A percentile compares a stretch with the other conserved stretches of the same genome.
phyloP scores from a whole-genome alignment of 1,284 basidiomycete species.

The Ganoderma multipileum region DNA sequence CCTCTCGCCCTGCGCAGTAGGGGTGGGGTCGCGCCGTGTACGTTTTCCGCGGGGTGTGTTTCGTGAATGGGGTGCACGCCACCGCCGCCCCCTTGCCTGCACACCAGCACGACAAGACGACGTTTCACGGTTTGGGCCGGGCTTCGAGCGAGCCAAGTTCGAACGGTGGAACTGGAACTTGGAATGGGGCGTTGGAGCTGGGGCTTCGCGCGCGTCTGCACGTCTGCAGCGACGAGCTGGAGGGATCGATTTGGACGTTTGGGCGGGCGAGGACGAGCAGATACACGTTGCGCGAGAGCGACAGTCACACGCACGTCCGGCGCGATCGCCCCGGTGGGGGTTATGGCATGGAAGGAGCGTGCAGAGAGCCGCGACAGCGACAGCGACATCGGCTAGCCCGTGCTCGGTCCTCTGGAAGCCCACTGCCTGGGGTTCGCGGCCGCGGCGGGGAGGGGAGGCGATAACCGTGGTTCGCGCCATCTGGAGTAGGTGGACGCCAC shows the following conservation, averaged over 20 bases:
- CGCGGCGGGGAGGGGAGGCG: slow-evolving; percentile 2
- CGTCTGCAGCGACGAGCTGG: not conserved
- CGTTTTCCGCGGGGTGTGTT: slow-evolving; percentile 12
- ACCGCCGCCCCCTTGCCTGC: slow-evolving; percentile 23
- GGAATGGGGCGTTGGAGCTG: not conserved
- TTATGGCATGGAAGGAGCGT: slow-evolving; percentile 5
- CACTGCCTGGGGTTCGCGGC: not conserved
- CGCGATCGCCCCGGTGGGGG: not conserved
- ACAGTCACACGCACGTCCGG: not conserved
- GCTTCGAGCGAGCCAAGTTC: not conserved
- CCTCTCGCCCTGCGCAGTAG: not conserved
- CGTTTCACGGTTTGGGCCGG: not conserved
- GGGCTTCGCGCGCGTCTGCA: not conserved
- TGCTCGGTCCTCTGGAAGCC: not conserved
- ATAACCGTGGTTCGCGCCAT: slow-evolving; percentile 16
- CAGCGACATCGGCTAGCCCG: not conserved
- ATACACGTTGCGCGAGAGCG: not conserved
- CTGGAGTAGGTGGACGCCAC: slow-evolving; percentile 8
- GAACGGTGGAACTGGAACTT: not conserved
- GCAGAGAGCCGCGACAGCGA: not conserved
- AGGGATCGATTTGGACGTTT: not conserved
- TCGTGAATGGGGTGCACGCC: slow-evolving; percentile 14
- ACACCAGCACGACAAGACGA: slow-evolving; percentile 6
- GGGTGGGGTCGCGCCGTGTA: not conserved
- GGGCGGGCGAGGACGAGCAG: not conserved